These are phyloP conservation scores for Brasenia schreberi DNA, from an alignment of 164 flowering plant genomes.

Conservation along the genomic window DNA sequence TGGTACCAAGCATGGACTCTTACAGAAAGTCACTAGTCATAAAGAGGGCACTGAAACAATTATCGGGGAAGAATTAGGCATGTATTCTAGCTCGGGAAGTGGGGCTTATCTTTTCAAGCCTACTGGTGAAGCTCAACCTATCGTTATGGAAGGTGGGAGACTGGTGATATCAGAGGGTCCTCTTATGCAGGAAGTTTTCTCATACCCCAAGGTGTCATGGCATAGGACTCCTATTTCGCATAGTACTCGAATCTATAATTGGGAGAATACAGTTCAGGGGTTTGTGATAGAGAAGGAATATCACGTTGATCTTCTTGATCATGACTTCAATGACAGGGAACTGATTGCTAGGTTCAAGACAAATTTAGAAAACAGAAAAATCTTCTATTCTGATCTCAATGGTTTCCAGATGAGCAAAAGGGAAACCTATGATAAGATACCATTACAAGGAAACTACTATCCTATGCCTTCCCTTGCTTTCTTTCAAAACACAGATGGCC, in stretches of 20 bases:
- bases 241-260: constrained; percentile 69
- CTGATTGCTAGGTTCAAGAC: constrained; percentile 77
- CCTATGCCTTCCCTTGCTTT: constrained; percentile 99
- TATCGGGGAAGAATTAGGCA: constrained; percentile 71
- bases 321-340: constrained; percentile 61
- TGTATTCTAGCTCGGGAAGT: constrained; percentile 83
- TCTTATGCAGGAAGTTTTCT: constrained; percentile 69
- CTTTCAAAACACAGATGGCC: constrained; percentile 70
- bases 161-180: constrained; percentile 63
- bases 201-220: constrained; percentile 66
- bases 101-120: constrained; percentile 97
- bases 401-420: constrained; percentile 96
- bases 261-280: constrained; percentile 48
- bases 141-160: constrained; percentile 39
- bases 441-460: constrained; percentile 93
- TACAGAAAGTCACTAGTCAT: constrained; percentile 34
- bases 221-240: constrained; percentile 62
- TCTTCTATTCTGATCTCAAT: constrained; percentile 84
- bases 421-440: constrained; percentile 87
- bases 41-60: constrained; percentile 35
- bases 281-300: constrained; percentile 83
- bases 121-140: constrained; percentile 64
- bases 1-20: constrained; percentile 49
- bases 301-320: constrained; percentile 81
- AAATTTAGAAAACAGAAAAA: constrained; percentile 48